phyloP scores from a whole-genome alignment of 257 asterid genomes.

The Ophiorrhiza pumila region DNA sequence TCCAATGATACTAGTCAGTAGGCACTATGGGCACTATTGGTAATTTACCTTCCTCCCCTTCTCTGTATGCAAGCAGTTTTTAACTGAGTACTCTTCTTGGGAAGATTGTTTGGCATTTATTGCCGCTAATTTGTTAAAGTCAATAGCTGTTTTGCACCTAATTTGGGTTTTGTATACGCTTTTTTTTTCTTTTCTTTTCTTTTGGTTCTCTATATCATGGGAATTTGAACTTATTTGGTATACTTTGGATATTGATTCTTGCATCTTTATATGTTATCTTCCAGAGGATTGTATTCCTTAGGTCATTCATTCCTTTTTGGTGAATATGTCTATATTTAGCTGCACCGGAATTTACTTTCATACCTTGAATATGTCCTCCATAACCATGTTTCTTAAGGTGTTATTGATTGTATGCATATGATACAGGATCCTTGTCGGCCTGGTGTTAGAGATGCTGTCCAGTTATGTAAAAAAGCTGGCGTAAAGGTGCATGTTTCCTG shows the following conservation, averaged over 20 bases:
- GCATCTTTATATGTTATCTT: neutral
- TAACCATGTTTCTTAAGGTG: neutral
- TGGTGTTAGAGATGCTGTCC: conserved; percentile 78
- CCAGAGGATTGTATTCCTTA: neutral
- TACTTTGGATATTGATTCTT: neutral
- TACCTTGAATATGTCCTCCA: neutral
- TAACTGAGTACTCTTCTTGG: neutral
- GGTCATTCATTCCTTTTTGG: neutral
- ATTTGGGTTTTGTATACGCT: neutral
- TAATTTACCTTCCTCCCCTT: neutral
- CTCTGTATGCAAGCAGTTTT: neutral
- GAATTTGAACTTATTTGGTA: neutral
- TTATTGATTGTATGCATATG: conserved; percentile 1
- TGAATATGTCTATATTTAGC: neutral
- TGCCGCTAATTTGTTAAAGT: neutral
- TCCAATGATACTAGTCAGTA: no score
- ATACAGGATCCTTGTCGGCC: conserved; percentile 93
- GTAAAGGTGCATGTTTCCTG: conserved; percentile 55
- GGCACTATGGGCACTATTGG: neutral
- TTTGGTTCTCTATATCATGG: neutral
- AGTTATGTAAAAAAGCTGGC: conserved; percentile 73
- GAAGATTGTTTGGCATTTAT: neutral
- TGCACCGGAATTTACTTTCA: neutral
- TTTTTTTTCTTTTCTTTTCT: no score
- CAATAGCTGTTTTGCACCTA: neutral